A percentile compares a stretch with the other conserved stretches of the same genome.
Evolutionary conservation across 2,329 filamentous ascomycete genomes (phyloP).

Genomic region (Zymoseptoria crescenta): DNA sequence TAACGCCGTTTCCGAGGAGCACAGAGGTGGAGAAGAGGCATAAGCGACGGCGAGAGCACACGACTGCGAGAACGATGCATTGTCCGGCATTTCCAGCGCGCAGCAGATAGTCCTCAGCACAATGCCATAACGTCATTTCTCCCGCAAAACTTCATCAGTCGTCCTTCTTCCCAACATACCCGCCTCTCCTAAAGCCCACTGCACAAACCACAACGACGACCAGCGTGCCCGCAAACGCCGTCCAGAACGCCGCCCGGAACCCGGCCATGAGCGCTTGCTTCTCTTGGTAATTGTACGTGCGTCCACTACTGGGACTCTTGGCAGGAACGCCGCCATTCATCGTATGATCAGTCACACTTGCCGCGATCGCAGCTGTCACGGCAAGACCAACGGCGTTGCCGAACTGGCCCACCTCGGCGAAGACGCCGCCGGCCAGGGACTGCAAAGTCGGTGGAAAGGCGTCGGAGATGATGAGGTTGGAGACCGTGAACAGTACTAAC

Average conservation of each 20-base stretch:
- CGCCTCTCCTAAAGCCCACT: constrained; percentile 35
- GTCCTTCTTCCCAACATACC: constrained; percentile 35
- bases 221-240: constrained; percentile 29
- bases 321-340: too few relatives aligned
- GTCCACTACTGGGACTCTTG: too few relatives aligned
- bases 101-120: too few relatives aligned
- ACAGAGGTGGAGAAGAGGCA: too few relatives aligned
- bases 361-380: constrained; percentile 29
- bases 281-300: too few relatives aligned
- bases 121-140: too few relatives aligned
- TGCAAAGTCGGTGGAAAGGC: constrained; percentile 36
- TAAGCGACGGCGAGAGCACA: too few relatives aligned
- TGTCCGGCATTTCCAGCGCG: too few relatives aligned
- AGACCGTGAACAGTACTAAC: constrained; percentile 35
- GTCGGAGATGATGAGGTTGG: constrained; percentile 37
- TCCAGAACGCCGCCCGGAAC: constrained; percentile 36
- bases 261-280: constrained; percentile 29
- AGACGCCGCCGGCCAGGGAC: constrained; percentile 39
- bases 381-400: constrained; percentile 36
- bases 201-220: constrained; percentile 25
- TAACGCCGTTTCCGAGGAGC: too few relatives aligned
- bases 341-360: constrained; percentile 16
- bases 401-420: constrained; percentile 39
- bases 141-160: too few relatives aligned
- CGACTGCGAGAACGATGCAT: too few relatives aligned